These are phyloP conservation scores for Monosporascus sp. DNA, from an alignment of 2,329 filamentous ascomycete species.

Conservation along the genomic window DNA sequence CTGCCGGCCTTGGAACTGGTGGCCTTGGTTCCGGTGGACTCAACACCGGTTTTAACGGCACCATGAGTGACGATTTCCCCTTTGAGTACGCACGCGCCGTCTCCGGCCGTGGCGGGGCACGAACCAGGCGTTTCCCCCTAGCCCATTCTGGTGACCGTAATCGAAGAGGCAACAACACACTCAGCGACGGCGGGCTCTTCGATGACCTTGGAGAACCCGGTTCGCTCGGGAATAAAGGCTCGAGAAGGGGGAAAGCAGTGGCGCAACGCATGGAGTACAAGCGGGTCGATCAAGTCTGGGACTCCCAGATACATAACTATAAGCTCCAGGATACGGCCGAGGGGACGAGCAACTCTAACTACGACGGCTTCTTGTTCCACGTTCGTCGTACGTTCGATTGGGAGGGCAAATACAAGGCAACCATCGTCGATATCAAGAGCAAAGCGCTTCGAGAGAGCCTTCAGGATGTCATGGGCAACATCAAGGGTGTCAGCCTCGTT, in stretches of 20 bases:
- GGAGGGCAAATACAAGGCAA: constrained; percentile 71
- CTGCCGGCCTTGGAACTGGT: constrained; percentile 1
- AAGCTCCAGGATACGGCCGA: constrained; percentile 51
- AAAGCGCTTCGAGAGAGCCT: constrained; percentile 69
- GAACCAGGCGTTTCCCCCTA: neutral
- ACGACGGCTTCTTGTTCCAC: constrained; percentile 77
- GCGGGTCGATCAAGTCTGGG: constrained; percentile 51
- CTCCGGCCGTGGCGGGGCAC: neutral
- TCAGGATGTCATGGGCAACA: constrained; percentile 65
- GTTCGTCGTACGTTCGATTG: constrained; percentile 78
- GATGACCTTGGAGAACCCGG: neutral
- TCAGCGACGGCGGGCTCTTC: constrained; percentile 1
- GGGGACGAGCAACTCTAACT: constrained; percentile 43
- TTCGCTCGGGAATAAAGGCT: neutral
- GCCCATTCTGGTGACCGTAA: neutral
- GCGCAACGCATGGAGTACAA: constrained; percentile 34
- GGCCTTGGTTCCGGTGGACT: neutral
- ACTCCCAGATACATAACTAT: constrained; percentile 42
- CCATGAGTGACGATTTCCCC: neutral
- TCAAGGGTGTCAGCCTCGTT: constrained; percentile 73
- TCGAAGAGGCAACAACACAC: neutral
- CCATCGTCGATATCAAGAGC: constrained; percentile 79
- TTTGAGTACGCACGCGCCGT: neutral
- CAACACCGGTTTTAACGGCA: neutral
- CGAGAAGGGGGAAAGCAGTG: constrained; percentile 16